Percentiles rank a stretch among this genome's conserved stretches.
These are phyloP conservation scores for Leptodermis oblonga DNA, from an alignment of 257 asterid species.

Conservation along the genomic window DNA sequence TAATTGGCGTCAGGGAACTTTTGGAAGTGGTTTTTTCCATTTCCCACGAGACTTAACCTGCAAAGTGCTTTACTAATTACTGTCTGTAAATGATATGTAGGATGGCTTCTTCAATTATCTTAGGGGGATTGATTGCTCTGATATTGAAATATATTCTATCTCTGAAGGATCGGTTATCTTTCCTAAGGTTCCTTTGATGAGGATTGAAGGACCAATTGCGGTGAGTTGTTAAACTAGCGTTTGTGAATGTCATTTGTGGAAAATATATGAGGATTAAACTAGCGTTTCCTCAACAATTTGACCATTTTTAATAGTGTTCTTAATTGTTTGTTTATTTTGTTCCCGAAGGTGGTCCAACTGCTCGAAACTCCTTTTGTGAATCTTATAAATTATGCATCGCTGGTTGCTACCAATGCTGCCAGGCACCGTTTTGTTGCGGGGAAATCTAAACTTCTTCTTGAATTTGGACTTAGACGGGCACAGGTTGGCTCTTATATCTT, in stretches of 20 bases:
- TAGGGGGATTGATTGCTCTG: slow-evolving; percentile 70
- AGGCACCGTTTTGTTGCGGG: slow-evolving; percentile 99
- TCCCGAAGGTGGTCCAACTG: slow-evolving; percentile 84
- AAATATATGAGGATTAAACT: not conserved
- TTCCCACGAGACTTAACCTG: not conserved
- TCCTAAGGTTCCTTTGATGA: slow-evolving; percentile 93
- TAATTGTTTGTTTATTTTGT: slow-evolving; percentile 24
- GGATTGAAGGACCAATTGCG: slow-evolving; percentile 94
- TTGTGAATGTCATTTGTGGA: slow-evolving; percentile 7
- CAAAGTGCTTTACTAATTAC: slow-evolving; percentile 4
- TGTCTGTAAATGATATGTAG: slow-evolving; percentile 36
- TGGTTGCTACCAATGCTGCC: slow-evolving; percentile 97
- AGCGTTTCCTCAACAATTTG: slow-evolving; percentile 1
- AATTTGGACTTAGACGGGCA: slow-evolving; percentile 91
- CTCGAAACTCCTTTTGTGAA: slow-evolving; percentile 93
- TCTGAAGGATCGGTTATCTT: slow-evolving; percentile 93
- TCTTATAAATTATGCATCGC: slow-evolving; percentile 86
- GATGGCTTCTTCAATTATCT: slow-evolving; percentile 81
- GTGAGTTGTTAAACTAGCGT: slow-evolving; percentile 49
- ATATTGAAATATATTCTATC: slow-evolving; percentile 88
- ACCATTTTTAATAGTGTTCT: slow-evolving; percentile 15
- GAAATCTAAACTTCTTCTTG: slow-evolving; percentile 87
- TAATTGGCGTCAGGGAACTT: not conserved
- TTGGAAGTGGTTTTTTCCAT: slow-evolving; percentile 3
- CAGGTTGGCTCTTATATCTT: slow-evolving; percentile 48